Percentiles rank a stretch among this genome's conserved stretches.
phyloP scores from a whole-genome alignment of 2,329 filamentous ascomycete species.

The Ophiocordyceps camponoti-rufipedis region DNA sequence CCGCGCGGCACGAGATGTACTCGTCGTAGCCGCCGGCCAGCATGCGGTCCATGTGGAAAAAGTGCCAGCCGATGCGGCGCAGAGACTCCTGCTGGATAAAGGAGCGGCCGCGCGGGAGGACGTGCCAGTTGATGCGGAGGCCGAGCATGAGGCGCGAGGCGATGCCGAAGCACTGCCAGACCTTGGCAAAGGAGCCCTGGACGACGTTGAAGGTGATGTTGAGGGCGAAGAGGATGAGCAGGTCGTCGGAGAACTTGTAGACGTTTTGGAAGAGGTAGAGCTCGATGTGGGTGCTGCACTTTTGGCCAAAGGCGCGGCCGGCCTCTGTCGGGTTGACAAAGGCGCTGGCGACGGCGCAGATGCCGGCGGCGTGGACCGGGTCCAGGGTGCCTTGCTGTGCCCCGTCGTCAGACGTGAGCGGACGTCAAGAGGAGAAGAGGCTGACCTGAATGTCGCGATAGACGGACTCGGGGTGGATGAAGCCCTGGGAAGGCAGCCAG shows the following conservation, averaged over 20 bases:
- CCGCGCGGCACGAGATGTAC: constrained; percentile 17
- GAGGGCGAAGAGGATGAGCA: constrained; percentile 16
- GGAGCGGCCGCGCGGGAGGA: constrained; percentile 9
- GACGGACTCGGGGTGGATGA: constrained; percentile 16
- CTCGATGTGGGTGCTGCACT: constrained; percentile 20
- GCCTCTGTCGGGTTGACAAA: constrained; percentile 15
- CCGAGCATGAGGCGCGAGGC: constrained; percentile 18
- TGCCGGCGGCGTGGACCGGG: constrained; percentile 16
- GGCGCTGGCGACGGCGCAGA: constrained; percentile 18
- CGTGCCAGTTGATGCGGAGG: constrained; percentile 21
- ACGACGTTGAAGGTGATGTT: constrained; percentile 18
- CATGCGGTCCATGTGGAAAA: constrained; percentile 19
- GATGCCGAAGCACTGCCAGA: constrained; percentile 20
- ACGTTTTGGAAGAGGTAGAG: constrained; percentile 21
- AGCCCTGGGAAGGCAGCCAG: constrained; percentile 19
- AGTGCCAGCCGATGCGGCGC: constrained; percentile 19
- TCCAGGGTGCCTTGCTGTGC: constrained; percentile 14
- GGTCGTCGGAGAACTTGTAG: constrained; percentile 15
- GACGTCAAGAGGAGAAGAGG: not conserved
- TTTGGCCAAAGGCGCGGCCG: constrained; percentile 16
- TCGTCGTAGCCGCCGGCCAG: constrained; percentile 21
- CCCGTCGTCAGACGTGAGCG: not conserved
- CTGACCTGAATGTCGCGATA: constrained; percentile 17
- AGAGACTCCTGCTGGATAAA: constrained; percentile 18
- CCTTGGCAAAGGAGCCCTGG: constrained; percentile 17